Evolutionary conservation across 2,329 filamentous ascomycete genomes (phyloP).

Genomic region (Fusarium hainanense): DNA sequence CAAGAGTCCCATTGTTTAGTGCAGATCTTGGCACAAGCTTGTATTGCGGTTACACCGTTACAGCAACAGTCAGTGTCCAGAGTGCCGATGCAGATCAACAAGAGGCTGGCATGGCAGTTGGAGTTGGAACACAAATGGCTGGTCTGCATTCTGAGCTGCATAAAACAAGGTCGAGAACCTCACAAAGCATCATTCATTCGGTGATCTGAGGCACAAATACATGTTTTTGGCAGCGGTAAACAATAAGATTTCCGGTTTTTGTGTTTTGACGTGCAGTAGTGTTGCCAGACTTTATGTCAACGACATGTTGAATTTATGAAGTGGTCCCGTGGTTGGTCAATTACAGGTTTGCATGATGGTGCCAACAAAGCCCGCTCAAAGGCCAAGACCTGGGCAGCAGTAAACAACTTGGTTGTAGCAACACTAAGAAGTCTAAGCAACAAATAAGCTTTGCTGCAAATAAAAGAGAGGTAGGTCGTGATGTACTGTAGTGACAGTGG

Average conservation of each 20-base stretch:
- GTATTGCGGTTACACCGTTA: background rate
- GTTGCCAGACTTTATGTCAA: conserved; percentile 25
- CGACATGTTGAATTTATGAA: conserved; percentile 9
- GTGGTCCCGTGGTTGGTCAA: conserved; percentile 17
- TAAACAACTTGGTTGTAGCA: background rate
- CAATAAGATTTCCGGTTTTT: conserved; percentile 26
- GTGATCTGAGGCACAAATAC: conserved; percentile 19
- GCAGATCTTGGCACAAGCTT: conserved; percentile 14
- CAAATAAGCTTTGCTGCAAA: background rate
- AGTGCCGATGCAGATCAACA: conserved; percentile 11
- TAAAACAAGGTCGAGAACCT: background rate
- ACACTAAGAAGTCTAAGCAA: background rate
- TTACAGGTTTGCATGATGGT: background rate
- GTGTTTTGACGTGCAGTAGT: conserved; percentile 19
- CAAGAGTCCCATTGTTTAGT: conserved; percentile 14
- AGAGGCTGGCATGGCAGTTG: background rate
- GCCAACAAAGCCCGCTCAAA: background rate
- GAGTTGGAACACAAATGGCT: background rate
- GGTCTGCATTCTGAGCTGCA: background rate
- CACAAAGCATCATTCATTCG: conserved; percentile 14
- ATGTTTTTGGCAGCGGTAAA: conserved; percentile 10
- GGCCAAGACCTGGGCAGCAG: conserved; percentile 24
- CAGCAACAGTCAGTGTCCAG: background rate
- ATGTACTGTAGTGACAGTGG: background rate
- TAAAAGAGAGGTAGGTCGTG: background rate